phyloP scores from a whole-genome alignment of 805 yeast species.

The Kluyveromyces aestuarii region DNA sequence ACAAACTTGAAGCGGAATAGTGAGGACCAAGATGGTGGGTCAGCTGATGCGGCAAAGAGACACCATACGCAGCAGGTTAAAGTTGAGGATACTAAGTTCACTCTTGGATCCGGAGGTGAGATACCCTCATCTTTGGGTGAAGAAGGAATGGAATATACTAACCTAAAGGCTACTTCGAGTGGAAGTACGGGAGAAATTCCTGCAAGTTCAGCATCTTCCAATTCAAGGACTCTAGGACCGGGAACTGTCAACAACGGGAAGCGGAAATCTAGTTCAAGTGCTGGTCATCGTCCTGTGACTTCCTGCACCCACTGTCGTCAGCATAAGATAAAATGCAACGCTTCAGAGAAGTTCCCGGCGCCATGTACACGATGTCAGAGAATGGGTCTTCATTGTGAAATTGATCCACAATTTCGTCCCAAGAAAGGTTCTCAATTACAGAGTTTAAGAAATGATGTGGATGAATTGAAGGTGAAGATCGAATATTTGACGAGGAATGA shows the following conservation, averaged over 20 bases:
- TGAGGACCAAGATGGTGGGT: neutral
- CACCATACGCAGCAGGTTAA: neutral
- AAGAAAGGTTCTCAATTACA: slow-evolving; percentile 88
- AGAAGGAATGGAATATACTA: neutral
- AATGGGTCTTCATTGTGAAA: slow-evolving; percentile 73
- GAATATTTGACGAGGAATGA: slow-evolving; percentile 60
- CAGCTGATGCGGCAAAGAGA: neutral
- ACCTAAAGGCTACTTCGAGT: neutral
- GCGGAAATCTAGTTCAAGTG: slow-evolving; percentile 6
- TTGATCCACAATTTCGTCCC: slow-evolving; percentile 87
- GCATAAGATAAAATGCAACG: slow-evolving; percentile 89
- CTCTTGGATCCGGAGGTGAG: neutral
- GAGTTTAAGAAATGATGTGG: slow-evolving; percentile 73
- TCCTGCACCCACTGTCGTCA: slow-evolving; percentile 93
- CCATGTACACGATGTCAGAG: slow-evolving; percentile 79
- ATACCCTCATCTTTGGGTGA: neutral
- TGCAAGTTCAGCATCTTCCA: neutral
- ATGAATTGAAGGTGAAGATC: slow-evolving; percentile 64
- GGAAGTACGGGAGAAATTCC: neutral
- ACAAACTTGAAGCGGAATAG: neutral
- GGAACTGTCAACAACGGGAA: slow-evolving; percentile 1
- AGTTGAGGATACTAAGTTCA: neutral
- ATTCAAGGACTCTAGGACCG: neutral
- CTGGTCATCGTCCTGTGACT: slow-evolving; percentile 79
- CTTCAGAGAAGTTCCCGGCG: slow-evolving; percentile 69